Evolutionary conservation across 202 grass and related monocot genomes (phyloP).

Genomic region (Carex arenaria): DNA sequence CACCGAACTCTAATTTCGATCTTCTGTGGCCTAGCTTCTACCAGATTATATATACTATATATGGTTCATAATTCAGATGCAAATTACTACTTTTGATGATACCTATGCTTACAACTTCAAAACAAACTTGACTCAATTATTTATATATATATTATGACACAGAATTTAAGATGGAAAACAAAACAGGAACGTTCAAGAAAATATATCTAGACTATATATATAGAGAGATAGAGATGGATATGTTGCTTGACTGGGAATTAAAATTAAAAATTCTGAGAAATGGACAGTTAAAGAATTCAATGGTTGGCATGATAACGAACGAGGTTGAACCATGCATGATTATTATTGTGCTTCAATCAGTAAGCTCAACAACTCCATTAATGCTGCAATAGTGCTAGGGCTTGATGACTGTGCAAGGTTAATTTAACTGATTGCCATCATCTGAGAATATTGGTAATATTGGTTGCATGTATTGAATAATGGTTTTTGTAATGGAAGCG

Average conservation of each 20-base stretch:
- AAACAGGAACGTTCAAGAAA: background rate
- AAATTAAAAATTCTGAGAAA: background rate
- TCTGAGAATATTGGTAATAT: too few relatives aligned
- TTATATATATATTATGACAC: background rate
- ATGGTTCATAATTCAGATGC: background rate
- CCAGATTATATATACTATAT: background rate
- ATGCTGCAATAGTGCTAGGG: constrained; percentile 9
- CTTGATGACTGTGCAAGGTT: background rate
- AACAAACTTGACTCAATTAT: background rate
- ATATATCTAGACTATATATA: background rate
- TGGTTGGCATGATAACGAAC: background rate
- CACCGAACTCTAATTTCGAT: background rate
- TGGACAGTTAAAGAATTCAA: constrained; percentile 4
- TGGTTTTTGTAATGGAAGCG: too few relatives aligned
- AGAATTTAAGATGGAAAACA: background rate
- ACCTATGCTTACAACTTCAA: background rate
- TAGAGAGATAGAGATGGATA: background rate
- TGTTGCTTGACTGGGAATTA: background rate
- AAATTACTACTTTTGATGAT: background rate
- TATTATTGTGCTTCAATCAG: background rate
- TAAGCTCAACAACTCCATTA: constrained; percentile 15
- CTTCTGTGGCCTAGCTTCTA: background rate
- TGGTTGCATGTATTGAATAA: too few relatives aligned
- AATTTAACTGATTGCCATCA: background rate
- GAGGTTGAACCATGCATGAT: background rate